Percentiles rank a stretch among this genome's conserved stretches.
These are phyloP conservation scores for Rhynchospora tenuis DNA, from an alignment of 176 grass and related monocot species.

Conservation along the genomic window DNA sequence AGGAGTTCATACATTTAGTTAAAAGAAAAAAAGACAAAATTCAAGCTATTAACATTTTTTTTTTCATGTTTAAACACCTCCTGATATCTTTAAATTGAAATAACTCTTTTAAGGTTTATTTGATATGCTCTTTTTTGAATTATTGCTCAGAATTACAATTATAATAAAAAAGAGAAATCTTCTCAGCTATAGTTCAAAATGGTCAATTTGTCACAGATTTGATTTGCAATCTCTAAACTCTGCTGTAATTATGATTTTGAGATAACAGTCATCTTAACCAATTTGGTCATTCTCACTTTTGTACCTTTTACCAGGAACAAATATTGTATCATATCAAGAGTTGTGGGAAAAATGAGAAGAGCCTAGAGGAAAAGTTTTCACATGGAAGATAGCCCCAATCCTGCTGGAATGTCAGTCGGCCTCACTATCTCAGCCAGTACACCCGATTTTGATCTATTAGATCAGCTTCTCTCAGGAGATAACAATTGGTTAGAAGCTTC, in stretches of 20 bases:
- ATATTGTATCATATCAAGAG: constrained; percentile 12
- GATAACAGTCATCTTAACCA: not conserved
- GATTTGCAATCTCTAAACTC: not conserved
- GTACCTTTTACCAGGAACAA: constrained; percentile 8
- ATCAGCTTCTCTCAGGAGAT: constrained; percentile 64
- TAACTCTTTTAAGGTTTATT: not conserved
- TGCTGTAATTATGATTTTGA: not conserved
- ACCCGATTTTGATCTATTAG: constrained; percentile 72
- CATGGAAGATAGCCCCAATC: constrained; percentile 54
- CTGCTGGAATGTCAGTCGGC: constrained; percentile 31
- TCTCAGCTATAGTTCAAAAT: not conserved
- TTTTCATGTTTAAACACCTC: not conserved
- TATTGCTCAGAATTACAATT: not conserved
- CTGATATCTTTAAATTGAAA: not conserved
- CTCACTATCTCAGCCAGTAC: constrained; percentile 37
- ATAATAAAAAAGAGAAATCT: not conserved
- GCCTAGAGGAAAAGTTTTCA: constrained; percentile 39
- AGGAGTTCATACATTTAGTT: not conserved
- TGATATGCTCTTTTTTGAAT: not conserved
- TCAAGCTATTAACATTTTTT: not conserved
- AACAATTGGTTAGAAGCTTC: constrained; percentile 46
- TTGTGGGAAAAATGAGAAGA: constrained; percentile 43
- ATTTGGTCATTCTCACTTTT: constrained; percentile 6
- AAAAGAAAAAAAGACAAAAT: not conserved
- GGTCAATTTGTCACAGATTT: not conserved